Conservation (phyloP, 83 land plant species). For the Larix sibirica region DNA sequence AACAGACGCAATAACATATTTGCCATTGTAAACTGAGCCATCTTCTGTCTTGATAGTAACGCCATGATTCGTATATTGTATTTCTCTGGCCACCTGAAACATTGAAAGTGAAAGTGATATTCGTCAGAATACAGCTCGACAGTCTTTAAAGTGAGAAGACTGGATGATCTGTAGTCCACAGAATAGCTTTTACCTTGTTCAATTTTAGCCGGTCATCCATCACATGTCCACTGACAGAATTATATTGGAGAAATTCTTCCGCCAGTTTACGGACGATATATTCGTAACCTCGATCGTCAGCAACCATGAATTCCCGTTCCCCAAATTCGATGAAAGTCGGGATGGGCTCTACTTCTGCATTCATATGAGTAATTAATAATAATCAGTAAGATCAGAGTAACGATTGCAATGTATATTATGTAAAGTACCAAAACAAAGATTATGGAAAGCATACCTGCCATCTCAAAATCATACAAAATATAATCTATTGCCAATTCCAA, state of each 20-base stretch:
- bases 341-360: conserved; percentile 54
- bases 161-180: no score
- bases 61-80: conserved; percentile 51
- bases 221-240: conserved; percentile 40
- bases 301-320: conserved; percentile 44
- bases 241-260: conserved; percentile 33
- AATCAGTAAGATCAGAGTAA: no score
- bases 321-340: conserved; percentile 59
- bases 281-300: conserved; percentile 62
- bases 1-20: conserved; percentile 63
- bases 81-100: conserved; percentile 55
- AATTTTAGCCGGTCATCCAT: conserved; percentile 44
- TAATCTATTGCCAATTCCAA: conserved; percentile 80
- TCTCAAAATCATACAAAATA: conserved; percentile 65
- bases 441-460: conserved; percentile 26
- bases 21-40: conserved; percentile 53
- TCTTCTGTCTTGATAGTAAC: conserved; percentile 68
- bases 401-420: no score
- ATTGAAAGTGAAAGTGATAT: no score
- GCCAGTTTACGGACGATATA: conserved; percentile 54
- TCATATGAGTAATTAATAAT: background rate
- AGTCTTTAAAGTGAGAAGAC: no score
- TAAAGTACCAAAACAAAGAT: no score
- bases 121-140: no score
- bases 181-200: conserved; percentile 37